Conservation (phyloP, 1,139 yeast genomes). For the Saccharomyces pastorianus region DNA sequence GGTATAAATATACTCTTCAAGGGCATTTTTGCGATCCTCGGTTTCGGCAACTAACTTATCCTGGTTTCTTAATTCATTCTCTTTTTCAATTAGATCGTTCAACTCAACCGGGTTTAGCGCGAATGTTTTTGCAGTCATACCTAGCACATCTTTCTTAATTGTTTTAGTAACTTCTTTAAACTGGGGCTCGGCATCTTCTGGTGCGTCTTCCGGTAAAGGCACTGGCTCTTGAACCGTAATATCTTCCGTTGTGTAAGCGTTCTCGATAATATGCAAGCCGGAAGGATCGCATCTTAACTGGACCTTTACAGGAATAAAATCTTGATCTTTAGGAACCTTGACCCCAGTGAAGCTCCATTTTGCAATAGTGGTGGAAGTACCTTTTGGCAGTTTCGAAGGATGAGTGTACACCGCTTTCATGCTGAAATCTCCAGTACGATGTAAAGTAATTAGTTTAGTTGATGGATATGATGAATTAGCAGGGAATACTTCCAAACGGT, state of each 20-base stretch:
- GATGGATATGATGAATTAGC: conserved; percentile 88
- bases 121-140: conserved; percentile 50
- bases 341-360: conserved; percentile 86
- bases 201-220: conserved; percentile 47
- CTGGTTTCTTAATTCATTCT: conserved; percentile 73
- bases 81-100: conserved; percentile 65
- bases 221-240: conserved; percentile 80
- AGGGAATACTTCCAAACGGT: conserved; percentile 94
- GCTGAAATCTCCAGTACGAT: conserved; percentile 83
- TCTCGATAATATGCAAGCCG: conserved; percentile 88
- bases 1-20: conserved; percentile 96
- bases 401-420: conserved; percentile 82
- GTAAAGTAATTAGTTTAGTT: conserved; percentile 88
- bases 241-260: conserved; percentile 93
- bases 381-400: conserved; percentile 62
- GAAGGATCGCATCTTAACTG: conserved; percentile 96
- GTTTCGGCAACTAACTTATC: conserved; percentile 98
- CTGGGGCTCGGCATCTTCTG: conserved; percentile 70
- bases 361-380: conserved; percentile 60
- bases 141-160: conserved; percentile 82
- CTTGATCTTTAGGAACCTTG: conserved; percentile 65
- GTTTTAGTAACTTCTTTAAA: conserved; percentile 86
- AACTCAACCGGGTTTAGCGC: conserved; percentile 56
- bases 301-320: conserved; percentile 78
- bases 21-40: conserved; percentile 96